Conservation (phyloP, 2,329 filamentous ascomycete species). For the Aotearoamyces nothofagi region DNA sequence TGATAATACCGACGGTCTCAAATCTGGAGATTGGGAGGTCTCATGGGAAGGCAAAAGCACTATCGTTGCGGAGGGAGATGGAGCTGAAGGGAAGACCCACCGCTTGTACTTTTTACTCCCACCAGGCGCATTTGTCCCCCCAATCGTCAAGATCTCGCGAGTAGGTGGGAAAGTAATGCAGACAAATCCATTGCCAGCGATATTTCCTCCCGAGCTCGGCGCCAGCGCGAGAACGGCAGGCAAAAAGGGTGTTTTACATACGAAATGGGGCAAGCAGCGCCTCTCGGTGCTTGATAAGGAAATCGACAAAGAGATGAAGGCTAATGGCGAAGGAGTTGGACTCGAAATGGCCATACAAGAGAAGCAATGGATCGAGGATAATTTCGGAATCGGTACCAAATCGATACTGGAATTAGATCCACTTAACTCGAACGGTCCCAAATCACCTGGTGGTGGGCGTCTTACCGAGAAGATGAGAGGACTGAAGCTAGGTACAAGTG, state of each 20-base stretch:
- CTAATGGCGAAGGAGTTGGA: constrained; percentile 69
- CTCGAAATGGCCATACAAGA: constrained; percentile 74
- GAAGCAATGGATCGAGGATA: constrained; percentile 70
- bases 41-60: constrained; percentile 72
- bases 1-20: constrained; percentile 27
- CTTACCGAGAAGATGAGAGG: constrained; percentile 69
- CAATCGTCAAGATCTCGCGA: constrained; percentile 50
- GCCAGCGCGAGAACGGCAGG: constrained; percentile 50
- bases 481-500: constrained; percentile 60
- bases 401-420: constrained; percentile 16
- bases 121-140: constrained; percentile 54
- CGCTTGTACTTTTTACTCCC: constrained; percentile 70
- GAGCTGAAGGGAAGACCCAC: constrained; percentile 26
- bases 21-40: constrained; percentile 47
- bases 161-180: constrained; percentile 29
- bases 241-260: constrained; percentile 72
- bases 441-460: constrained; percentile 48
- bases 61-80: constrained; percentile 36
- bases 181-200: constrained; percentile 72
- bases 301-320: constrained; percentile 56
- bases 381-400: constrained; percentile 35
- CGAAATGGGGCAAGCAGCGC: constrained; percentile 77
- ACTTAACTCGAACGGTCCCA: constrained; percentile 36
- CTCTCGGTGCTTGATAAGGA: constrained; percentile 62
- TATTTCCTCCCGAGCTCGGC: constrained; percentile 66